Percentiles rank a stretch among this genome's conserved stretches.
These are phyloP conservation scores for Thuja plicata DNA, from an alignment of 83 land plant species.

Conservation along the genomic window DNA sequence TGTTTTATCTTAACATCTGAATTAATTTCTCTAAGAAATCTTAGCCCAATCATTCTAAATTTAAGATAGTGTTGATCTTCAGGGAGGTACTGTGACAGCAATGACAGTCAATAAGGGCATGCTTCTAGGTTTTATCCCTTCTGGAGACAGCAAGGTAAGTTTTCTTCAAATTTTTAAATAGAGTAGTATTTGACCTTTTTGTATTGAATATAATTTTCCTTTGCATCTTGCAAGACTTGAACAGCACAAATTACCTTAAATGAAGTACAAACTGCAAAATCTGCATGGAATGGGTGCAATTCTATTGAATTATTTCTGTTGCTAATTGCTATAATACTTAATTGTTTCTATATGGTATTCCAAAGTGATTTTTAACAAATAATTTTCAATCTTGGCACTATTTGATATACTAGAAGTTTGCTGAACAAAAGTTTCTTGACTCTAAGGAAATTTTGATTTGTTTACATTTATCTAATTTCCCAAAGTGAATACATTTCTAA, in stretches of 20 bases:
- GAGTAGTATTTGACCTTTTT: neutral
- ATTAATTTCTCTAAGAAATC: neutral
- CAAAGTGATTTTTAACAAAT: neutral
- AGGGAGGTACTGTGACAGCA: conserved; percentile 98
- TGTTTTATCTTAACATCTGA: neutral
- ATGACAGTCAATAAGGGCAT: conserved; percentile 90
- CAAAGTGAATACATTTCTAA: neutral
- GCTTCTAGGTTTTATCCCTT: conserved; percentile 80
- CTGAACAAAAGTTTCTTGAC: neutral
- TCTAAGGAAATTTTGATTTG: neutral
- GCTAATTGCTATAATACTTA: neutral
- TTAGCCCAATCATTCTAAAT: conserved; percentile 2
- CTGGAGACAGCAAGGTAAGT: conserved; percentile 42
- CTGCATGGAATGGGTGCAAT: neutral
- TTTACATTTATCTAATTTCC: neutral
- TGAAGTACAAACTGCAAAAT: neutral
- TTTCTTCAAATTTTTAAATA: neutral
- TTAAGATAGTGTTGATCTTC: conserved; percentile 12
- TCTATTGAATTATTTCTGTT: neutral
- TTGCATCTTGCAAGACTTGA: neutral
- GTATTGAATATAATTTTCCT: neutral
- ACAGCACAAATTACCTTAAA: neutral
- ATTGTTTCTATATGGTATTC: neutral
- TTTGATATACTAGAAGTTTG: neutral
- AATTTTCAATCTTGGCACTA: neutral